Conservation (phyloP, 371 early-diverging fungal species). For the Mucor mucedo region DNA sequence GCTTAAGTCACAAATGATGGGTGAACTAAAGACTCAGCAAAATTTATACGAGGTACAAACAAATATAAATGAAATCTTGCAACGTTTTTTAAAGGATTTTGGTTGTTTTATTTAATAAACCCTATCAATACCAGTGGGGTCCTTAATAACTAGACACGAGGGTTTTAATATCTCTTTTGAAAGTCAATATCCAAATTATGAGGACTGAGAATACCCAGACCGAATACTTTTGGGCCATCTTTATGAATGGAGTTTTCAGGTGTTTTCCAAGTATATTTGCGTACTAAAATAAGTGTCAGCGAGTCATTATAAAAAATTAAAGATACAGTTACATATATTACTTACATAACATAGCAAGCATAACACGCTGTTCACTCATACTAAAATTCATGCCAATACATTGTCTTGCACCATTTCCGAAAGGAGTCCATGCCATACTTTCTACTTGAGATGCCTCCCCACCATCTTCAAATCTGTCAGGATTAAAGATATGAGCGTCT, state of each 20-base stretch:
- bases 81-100: too few relatives aligned
- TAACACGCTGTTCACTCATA: conserved; percentile 36
- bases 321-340: not conserved
- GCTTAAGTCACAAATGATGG: too few relatives aligned
- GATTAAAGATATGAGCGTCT: conserved; percentile 25
- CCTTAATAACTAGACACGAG: too few relatives aligned
- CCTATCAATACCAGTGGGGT: too few relatives aligned
- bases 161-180: not conserved
- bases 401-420: conserved; percentile 34
- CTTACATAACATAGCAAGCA: conserved; percentile 38
- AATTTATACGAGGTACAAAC: too few relatives aligned
- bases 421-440: conserved; percentile 31
- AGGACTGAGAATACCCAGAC: not conserved
- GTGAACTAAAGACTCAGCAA: too few relatives aligned
- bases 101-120: too few relatives aligned
- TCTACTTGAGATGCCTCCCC: conserved; percentile 17
- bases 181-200: not conserved
- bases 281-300: not conserved
- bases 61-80: too few relatives aligned
- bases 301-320: not conserved
- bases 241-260: conserved; percentile 4
- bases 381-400: conserved; percentile 44
- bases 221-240: not conserved
- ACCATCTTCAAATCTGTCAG: conserved; percentile 26
- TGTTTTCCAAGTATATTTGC: conserved; percentile 2